Evolutionary conservation across 805 yeast species (phyloP), one percentile per base, ranked within the genome.

Genomic region (Ogataea methanolica): DNA sequence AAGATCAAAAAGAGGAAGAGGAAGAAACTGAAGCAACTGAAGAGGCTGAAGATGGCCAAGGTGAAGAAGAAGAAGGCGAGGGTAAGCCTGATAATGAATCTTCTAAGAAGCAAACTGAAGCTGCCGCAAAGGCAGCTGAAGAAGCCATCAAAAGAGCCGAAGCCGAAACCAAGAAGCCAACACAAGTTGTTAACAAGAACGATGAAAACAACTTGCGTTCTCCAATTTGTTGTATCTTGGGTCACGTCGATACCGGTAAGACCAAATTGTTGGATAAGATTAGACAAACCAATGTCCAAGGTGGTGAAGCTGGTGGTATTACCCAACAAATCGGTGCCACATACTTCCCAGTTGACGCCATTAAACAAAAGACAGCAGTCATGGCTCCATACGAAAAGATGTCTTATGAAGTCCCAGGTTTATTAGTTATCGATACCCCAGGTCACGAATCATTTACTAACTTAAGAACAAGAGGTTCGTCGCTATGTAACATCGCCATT

Each of bases 251-350:
- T 78, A 94, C 99, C 49, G 99, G 99, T 83, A 94, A 94, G 72
- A 94, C 99, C 57, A 94, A 94, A 68, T 79, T 94, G 56, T 78
- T 94, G 67, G 99, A 94, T 67, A 94, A 94, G 71, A 84, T 94
- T 59, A 92, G 99, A 75, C 97, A 92, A 75, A 94, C 98, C 38
- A 94, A 94, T 65, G 99, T 94, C 52, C 99, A 94, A 75, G 99
- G 97, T 68, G 99, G 99, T 65, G 99, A 94, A 75, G 99, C 99
- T 47, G 99, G 99, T 76, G 99, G 99, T 76, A 94, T 94, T 68
- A 94, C 99, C 55, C 99, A 94, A 79, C 99, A 94, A 73, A 94
- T 94, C 66, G 99, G 99, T 81, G 99, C 99, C 47, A 94, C 99
- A 21, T 94, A 94, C 69, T 94, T 94, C 88, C 99, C 99, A 52